These are phyloP conservation scores for Penicillium dipodomyicola DNA, from an alignment of 495 filamentous ascomycete species.

Conservation along the genomic window DNA sequence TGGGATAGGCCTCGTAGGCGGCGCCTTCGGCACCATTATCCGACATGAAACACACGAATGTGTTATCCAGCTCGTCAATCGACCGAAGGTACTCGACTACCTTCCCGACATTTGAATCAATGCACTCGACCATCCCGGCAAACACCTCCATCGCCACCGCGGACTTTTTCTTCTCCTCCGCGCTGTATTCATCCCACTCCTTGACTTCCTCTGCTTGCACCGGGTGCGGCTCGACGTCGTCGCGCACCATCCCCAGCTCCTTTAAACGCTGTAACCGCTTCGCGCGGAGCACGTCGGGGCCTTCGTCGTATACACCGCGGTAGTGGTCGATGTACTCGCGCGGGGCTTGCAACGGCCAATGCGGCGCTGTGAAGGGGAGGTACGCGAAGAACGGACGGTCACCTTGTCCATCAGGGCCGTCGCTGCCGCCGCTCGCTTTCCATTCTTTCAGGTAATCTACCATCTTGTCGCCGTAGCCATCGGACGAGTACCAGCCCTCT, in stretches of 20 bases:
- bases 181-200: constrained; percentile 50
- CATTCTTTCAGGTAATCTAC: constrained; percentile 53
- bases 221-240: constrained; percentile 51
- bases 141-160: constrained; percentile 59
- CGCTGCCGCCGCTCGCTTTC: constrained; percentile 39
- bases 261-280: constrained; percentile 51
- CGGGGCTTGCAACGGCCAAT: constrained; percentile 61
- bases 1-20: constrained; percentile 58
- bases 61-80: constrained; percentile 61
- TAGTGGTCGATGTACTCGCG: constrained; percentile 52
- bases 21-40: constrained; percentile 66
- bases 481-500: constrained; percentile 55
- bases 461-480: constrained; percentile 54
- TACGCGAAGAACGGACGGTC: constrained; percentile 60
- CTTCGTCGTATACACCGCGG: constrained; percentile 55
- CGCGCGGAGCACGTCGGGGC: constrained; percentile 52
- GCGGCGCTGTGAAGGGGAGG: constrained; percentile 58
- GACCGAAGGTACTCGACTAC: constrained; percentile 54
- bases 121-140: constrained; percentile 63
- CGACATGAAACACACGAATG: constrained; percentile 62
- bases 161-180: constrained; percentile 52
- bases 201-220: constrained; percentile 54
- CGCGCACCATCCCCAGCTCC: constrained; percentile 49
- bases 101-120: constrained; percentile 60
- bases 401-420: constrained; percentile 31